These are phyloP conservation scores for Capsicum rhomboideum DNA, from an alignment of 257 asterid genomes.

Conservation along the genomic window DNA sequence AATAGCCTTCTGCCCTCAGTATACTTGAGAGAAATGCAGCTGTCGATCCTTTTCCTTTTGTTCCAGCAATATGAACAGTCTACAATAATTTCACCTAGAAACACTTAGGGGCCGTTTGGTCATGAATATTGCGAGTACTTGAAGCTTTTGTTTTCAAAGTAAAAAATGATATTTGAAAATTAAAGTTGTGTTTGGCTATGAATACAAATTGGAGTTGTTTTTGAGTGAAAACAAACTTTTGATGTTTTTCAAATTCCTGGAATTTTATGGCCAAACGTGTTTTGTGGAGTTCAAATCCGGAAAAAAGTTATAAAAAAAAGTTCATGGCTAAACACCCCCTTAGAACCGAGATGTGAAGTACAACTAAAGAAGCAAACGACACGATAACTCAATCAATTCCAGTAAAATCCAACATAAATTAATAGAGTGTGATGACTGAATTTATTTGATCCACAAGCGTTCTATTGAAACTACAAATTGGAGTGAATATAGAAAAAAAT, in stretches of 20 bases:
- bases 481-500: not conserved
- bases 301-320: no score
- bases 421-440: not conserved
- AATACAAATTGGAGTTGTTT: no score
- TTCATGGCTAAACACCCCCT: not conserved
- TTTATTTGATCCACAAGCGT: no score
- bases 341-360: not conserved
- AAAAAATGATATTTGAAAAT: no score
- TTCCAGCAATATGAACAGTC: slow-evolving; percentile 91
- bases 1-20: slow-evolving; percentile 79
- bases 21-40: slow-evolving; percentile 82
- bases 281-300: no score
- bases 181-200: no score
- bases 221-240: no score
- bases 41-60: slow-evolving; percentile 98
- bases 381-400: not conserved
- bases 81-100: slow-evolving; percentile 5
- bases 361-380: not conserved
- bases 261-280: no score
- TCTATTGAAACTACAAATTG: not conserved
- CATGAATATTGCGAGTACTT: no score
- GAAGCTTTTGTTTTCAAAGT: no score
- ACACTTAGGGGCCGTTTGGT: no score
- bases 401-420: not conserved
- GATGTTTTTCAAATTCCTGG: no score